These are phyloP conservation scores for Zopfochytrium polystomum DNA, from an alignment of 371 early-diverging fungal species.

Conservation along the genomic window DNA sequence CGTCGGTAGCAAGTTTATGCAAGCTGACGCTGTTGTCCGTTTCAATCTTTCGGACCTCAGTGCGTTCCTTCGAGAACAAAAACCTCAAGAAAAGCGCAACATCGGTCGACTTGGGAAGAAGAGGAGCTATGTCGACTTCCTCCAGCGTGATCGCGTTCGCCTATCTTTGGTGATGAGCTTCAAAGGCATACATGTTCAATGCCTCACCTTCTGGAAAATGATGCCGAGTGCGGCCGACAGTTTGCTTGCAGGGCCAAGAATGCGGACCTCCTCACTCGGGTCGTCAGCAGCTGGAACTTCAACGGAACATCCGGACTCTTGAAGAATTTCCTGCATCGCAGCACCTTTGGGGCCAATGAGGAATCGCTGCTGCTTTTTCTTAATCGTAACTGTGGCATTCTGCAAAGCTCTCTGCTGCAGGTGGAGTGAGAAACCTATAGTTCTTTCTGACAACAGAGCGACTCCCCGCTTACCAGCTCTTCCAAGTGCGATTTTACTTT, in stretches of 20 bases:
- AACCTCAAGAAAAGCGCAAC: constrained; percentile 36
- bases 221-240: constrained; percentile 65
- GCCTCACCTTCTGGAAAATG: constrained; percentile 76
- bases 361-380: constrained; percentile 88
- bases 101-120: constrained; percentile 29
- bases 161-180: no score
- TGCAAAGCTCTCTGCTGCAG: constrained; percentile 51
- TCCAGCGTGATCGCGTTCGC: constrained; percentile 40
- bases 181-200: constrained; percentile 41
- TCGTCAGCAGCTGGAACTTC: constrained; percentile 69
- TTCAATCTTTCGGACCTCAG: constrained; percentile 42
- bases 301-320: constrained; percentile 77
- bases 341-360: constrained; percentile 80
- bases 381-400: constrained; percentile 64
- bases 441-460: background rate
- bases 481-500: constrained; percentile 56
- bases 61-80: constrained; percentile 43
- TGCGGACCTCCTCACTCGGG: constrained; percentile 67
- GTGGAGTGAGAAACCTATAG: background rate
- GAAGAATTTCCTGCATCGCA: constrained; percentile 73
- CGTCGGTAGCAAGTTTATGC: constrained; percentile 13
- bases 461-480: constrained; percentile 46
- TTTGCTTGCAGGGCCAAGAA: constrained; percentile 74
- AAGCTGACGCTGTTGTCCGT: constrained; percentile 36
- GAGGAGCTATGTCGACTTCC: constrained; percentile 37